Evolutionary conservation across 2,329 filamentous ascomycete species (phyloP), one percentile per base, ranked within the genome.

Genomic region (Chlorencoelia australis): DNA sequence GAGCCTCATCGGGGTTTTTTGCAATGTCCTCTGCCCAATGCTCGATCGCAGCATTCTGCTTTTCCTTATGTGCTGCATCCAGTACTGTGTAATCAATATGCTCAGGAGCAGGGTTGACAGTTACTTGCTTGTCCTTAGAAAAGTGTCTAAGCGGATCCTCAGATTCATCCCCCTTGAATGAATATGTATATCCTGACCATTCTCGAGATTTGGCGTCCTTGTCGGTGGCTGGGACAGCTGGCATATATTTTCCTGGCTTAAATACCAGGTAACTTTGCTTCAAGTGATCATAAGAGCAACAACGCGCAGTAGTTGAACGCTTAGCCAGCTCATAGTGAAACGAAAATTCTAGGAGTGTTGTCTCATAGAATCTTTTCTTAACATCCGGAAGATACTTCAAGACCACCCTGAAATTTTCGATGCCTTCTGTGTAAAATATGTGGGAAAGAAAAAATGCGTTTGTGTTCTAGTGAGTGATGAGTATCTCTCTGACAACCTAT

Each of bases 381-480:
- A 53, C 34, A 28, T 43, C 37, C 7, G 16, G 30, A 8, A 51
- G 34, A 11, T 29, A 32, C n/a, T 40, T 47, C 9, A 54, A 27
- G 7, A 43, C 31, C 17, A 50, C 30, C 10, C 44, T 30, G 22
- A 44, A 41, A 7, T 52, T 43, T 5, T 37, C 43, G 4, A 35
- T 14, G 1, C 37, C 42, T 30, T 55, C 54, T 3, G 34, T 44
- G 30, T 53, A 54, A 19, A 54, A 51, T 3, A 44, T 16, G 33
- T 56, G 51, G 5, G 30, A 13, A 7, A 40, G 22, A 19, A n/a
- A 24, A 29, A 4, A 14, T 14, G 11, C 13, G 15, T 18, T 25
- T 31, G 8, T 34, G n/a, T 22, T 13, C 30, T 36, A 18, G 18
- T 15, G 7, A 25, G n/a, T 16, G 18, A 19, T 35, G 7, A 35